These are phyloP conservation scores for Millerozyma miso DNA, from an alignment of 805 yeast species.

Conservation along the genomic window DNA sequence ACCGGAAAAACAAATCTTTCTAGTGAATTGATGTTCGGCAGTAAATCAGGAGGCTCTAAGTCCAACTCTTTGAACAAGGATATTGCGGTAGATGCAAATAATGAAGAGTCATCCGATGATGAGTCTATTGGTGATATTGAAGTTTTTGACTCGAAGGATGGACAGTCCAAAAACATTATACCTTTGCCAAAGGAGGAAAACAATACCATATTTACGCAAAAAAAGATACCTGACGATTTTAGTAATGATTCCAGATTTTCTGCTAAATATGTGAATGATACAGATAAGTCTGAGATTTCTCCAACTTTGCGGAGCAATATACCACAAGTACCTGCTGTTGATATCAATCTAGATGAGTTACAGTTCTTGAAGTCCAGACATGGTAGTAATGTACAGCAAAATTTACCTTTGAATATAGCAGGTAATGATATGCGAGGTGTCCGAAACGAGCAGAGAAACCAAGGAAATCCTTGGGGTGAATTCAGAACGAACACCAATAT, in stretches of 20 bases:
- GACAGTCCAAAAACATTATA: neutral
- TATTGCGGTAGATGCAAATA: neutral
- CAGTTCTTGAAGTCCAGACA: neutral
- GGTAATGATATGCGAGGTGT: neutral
- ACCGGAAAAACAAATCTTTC: neutral
- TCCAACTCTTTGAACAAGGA: neutral
- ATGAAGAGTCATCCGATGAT: neutral
- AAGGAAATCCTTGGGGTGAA: slow-evolving; percentile 35
- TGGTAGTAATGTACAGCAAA: neutral
- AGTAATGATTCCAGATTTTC: neutral
- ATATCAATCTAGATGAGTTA: neutral
- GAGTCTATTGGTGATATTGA: neutral
- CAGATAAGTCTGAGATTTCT: neutral
- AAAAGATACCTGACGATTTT: neutral
- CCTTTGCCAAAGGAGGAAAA: neutral
- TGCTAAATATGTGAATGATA: neutral
- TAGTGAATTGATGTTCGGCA: neutral
- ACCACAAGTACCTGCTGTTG: neutral
- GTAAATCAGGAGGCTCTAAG: neutral
- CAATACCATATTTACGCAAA: neutral
- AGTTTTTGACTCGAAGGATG: neutral
- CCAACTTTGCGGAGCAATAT: neutral
- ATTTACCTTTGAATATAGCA: neutral
- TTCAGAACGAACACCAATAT: slow-evolving; percentile 5
- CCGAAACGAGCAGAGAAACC: slow-evolving; percentile 6